Evolutionary conservation across 495 filamentous ascomycete species (phyloP).

Genomic region (Chaetomium fimeti): DNA sequence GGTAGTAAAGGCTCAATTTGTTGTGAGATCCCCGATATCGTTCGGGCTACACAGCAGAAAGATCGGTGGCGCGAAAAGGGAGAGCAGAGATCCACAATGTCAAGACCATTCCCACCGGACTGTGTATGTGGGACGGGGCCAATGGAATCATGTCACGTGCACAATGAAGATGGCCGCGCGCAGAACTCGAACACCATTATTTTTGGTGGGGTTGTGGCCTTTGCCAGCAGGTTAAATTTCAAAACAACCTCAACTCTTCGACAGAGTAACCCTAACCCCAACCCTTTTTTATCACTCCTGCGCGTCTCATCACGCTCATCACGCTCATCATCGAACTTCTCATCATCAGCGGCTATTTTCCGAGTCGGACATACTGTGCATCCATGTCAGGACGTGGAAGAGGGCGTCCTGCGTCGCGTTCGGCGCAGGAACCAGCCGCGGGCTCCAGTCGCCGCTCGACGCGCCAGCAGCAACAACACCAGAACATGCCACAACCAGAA

Average conservation of each 20-base stretch:
- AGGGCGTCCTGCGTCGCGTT: constrained; percentile 26
- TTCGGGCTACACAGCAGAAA: no score
- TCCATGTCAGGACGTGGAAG: constrained; percentile 30
- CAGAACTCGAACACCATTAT: neutral
- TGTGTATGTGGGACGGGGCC: neutral
- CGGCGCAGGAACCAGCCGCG: constrained; percentile 19
- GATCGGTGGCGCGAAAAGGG: no score
- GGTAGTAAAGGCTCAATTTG: no score
- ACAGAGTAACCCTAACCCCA: constrained; percentile 37
- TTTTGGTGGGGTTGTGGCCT: constrained; percentile 4
- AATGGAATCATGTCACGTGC: neutral
- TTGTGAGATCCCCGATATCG: no score
- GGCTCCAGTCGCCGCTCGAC: constrained; percentile 30
- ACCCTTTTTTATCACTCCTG: constrained; percentile 30
- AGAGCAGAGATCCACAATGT: no score
- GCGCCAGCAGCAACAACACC: constrained; percentile 24
- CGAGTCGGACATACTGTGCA: neutral
- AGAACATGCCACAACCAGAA: constrained; percentile 9
- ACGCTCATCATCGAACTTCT: constrained; percentile 1
- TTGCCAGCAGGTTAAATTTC: constrained; percentile 20
- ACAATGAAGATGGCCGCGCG: neutral
- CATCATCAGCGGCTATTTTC: neutral
- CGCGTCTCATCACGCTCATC: constrained; percentile 8
- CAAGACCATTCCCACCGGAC: no score
- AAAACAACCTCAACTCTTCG: constrained; percentile 30